phyloP scores from a whole-genome alignment of 495 filamentous ascomycete genomes.

The Daldinia concentrica region DNA sequence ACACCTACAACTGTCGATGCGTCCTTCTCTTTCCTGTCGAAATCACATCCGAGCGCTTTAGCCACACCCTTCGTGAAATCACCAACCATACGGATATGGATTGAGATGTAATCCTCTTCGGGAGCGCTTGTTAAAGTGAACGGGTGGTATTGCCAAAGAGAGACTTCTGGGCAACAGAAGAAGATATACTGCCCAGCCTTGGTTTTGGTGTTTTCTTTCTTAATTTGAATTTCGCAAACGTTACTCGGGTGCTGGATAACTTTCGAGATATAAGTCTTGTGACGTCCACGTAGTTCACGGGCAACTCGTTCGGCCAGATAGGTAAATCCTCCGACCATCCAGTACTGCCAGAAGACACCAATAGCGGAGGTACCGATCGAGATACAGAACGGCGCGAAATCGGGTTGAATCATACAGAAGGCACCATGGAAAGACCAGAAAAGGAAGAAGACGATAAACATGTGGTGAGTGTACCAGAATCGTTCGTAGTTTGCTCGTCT shows the following conservation, averaged over 20 bases:
- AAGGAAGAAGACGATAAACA: constrained; percentile 81
- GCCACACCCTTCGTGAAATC: constrained; percentile 74
- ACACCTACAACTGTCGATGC: constrained; percentile 71
- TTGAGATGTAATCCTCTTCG: constrained; percentile 83
- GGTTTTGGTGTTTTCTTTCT: constrained; percentile 81
- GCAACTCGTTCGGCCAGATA: constrained; percentile 76
- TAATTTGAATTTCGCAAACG: constrained; percentile 85
- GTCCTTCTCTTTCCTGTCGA: constrained; percentile 65
- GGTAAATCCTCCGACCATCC: constrained; percentile 77
- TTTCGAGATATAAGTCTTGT: constrained; percentile 82
- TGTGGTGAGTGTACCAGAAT: constrained; percentile 83
- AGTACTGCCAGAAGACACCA: constrained; percentile 83
- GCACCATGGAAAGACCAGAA: constrained; percentile 84
- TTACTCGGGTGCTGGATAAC: constrained; percentile 86
- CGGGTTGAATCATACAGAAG: constrained; percentile 83
- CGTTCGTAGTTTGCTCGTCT: constrained; percentile 77
- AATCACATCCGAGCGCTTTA: constrained; percentile 73
- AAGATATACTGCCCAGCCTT: constrained; percentile 84
- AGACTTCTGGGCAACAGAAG: constrained; percentile 82
- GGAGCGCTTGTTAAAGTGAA: constrained; percentile 82
- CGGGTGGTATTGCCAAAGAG: constrained; percentile 81
- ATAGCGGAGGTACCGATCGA: constrained; percentile 66
- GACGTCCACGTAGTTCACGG: constrained; percentile 73
- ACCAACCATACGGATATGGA: constrained; percentile 77
- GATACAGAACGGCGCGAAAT: constrained; percentile 74